Evolutionary conservation across 2,329 filamentous ascomycete genomes (phyloP).

Genomic region (Fonsecaea pedrosoi): DNA sequence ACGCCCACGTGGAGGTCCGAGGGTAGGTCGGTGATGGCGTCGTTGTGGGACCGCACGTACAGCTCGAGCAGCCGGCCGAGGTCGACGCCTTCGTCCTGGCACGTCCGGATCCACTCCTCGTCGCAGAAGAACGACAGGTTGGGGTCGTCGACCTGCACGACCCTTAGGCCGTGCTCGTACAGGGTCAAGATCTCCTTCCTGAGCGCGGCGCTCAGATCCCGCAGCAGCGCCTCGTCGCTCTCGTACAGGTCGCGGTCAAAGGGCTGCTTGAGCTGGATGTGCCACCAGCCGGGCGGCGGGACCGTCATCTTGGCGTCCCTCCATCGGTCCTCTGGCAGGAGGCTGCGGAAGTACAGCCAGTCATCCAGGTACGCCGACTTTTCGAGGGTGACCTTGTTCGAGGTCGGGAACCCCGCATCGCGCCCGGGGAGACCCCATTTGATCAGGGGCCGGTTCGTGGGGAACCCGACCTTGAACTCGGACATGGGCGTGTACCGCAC

Average conservation of each 20-base stretch:
- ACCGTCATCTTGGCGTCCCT: conserved; percentile 30
- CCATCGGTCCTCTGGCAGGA: conserved; percentile 23
- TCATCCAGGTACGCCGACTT: conserved; percentile 30
- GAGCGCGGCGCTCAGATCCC: conserved; percentile 69
- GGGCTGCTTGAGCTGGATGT: conserved; percentile 59
- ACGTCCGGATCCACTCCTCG: conserved; percentile 72
- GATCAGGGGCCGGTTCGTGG: conserved; percentile 28
- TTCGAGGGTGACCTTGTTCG: conserved; percentile 23
- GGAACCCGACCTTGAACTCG: conserved; percentile 30
- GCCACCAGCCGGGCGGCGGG: conserved; percentile 31
- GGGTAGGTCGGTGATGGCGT: conserved; percentile 20
- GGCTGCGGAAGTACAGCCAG: conserved; percentile 30
- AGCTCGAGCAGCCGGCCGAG: conserved; percentile 74
- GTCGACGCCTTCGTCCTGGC: conserved; percentile 71
- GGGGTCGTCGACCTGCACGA: conserved; percentile 73
- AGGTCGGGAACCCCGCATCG: conserved; percentile 25
- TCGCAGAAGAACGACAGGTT: conserved; percentile 76
- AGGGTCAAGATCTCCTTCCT: conserved; percentile 66
- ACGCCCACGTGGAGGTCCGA: conserved; percentile 29
- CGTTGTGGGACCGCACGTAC: conserved; percentile 70
- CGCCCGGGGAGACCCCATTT: conserved; percentile 26
- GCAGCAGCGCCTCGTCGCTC: conserved; percentile 63
- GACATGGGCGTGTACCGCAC: conserved; percentile 22
- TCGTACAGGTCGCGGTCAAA: conserved; percentile 56
- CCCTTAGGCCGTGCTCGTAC: conserved; percentile 67